These are phyloP conservation scores for Pseudocercospora musae DNA, from an alignment of 2,329 filamentous ascomycete genomes.

Conservation along the genomic window DNA sequence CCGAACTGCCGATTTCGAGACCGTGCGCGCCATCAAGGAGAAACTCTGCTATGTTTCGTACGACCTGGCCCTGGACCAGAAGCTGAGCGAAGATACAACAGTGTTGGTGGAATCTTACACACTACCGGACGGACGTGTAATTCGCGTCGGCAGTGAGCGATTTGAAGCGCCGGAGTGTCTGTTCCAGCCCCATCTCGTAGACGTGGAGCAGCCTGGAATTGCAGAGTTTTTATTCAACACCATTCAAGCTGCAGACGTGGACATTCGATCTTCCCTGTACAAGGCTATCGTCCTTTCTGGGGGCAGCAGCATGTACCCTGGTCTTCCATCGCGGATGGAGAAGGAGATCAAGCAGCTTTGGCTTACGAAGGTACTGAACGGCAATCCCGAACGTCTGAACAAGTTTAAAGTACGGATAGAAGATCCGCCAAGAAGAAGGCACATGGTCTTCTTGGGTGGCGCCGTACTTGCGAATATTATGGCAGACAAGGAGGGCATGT, in stretches of 20 bases:
- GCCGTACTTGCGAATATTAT: constrained; percentile 98
- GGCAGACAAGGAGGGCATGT: constrained; percentile 98
- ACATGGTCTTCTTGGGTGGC: constrained; percentile 99
- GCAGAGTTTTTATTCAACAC: constrained; percentile 99
- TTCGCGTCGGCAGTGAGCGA: constrained; percentile 91
- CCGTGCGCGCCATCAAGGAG: constrained; percentile 98
- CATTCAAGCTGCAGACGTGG: constrained; percentile 92
- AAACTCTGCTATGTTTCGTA: constrained; percentile 99
- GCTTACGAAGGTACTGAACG: constrained; percentile 85
- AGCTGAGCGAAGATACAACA: constrained; percentile 93
- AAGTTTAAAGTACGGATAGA: constrained; percentile 99
- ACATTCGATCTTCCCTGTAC: constrained; percentile 89
- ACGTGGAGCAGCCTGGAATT: constrained; percentile 94
- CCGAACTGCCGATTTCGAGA: constrained; percentile 97
- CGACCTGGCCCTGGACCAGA: constrained; percentile 93
- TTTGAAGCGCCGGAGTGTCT: constrained; percentile 98
- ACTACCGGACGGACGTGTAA: constrained; percentile 90
- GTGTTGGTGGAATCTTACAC: constrained; percentile 97
- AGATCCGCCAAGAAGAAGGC: constrained; percentile 88
- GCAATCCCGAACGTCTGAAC: constrained; percentile 86
- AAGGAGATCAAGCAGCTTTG: constrained; percentile 99
- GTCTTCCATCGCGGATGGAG: constrained; percentile 87
- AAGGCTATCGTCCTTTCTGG: constrained; percentile 96
- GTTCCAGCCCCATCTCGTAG: constrained; percentile 96
- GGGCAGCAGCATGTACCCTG: constrained; percentile 98